Percentiles rank a stretch among this genome's conserved stretches.
Evolutionary conservation across 352 stramenopile species (phyloP).

Genomic region (Globisporangium radiosum): DNA sequence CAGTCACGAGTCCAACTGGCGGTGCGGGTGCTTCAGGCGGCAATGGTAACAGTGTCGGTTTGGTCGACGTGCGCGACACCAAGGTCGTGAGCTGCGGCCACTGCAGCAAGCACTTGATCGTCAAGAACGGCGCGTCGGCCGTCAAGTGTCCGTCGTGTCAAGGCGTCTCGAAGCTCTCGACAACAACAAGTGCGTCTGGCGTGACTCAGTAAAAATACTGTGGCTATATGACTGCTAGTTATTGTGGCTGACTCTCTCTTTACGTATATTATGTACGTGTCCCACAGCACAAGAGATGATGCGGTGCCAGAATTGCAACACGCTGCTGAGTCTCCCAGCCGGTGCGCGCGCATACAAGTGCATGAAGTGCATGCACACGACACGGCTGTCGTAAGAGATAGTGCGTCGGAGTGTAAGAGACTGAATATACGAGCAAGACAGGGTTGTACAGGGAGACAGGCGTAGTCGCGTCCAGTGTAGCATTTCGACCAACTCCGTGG

Average conservation of each 20-base stretch:
- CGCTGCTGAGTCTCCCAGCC: constrained; percentile 68
- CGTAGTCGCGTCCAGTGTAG: no score
- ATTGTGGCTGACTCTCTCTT: constrained; percentile 1
- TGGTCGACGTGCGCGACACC: constrained; percentile 56
- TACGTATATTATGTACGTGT: not conserved
- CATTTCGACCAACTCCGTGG: no score
- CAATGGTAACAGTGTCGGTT: no score
- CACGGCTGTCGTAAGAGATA: constrained; percentile 49
- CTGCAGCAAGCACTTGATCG: constrained; percentile 79
- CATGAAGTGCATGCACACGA: constrained; percentile 85
- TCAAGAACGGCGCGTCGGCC: constrained; percentile 66
- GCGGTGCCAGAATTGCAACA: constrained; percentile 84
- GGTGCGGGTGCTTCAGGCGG: not conserved
- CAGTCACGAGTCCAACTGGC: not conserved
- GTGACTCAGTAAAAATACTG: not conserved
- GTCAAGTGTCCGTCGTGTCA: constrained; percentile 81
- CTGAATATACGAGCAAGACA: no score
- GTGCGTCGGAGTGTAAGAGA: no score
- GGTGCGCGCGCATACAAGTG: constrained; percentile 85
- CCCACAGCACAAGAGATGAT: constrained; percentile 76
- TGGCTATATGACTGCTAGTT: not conserved
- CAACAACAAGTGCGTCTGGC: constrained; percentile 63
- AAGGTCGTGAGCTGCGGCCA: constrained; percentile 84
- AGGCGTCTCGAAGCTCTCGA: constrained; percentile 76
- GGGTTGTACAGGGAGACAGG: no score